These are phyloP conservation scores for Leccinum solheimii DNA, from an alignment of 1,284 basidiomycete genomes.

Conservation along the genomic window DNA sequence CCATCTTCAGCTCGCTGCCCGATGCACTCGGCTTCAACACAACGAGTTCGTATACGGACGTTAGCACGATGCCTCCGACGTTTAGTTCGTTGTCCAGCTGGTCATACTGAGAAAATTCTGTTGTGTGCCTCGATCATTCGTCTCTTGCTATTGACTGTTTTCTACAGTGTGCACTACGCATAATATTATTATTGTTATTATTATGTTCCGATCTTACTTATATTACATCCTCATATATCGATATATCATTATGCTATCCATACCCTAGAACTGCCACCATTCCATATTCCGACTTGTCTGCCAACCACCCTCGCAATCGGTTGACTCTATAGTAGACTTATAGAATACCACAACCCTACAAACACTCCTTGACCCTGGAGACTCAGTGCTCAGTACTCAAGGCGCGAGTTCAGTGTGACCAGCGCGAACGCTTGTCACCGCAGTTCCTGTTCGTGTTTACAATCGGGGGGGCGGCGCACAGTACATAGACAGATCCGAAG, in stretches of 20 bases:
- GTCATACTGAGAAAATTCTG: neutral
- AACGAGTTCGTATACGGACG: slow-evolving; percentile 11
- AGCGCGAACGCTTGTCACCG: too few relatives aligned
- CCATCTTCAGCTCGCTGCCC: slow-evolving; percentile 3
- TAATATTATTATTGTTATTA: neutral
- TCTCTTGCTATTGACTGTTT: neutral
- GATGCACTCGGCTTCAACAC: neutral
- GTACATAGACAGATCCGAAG: too few relatives aligned
- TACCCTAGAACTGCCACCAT: neutral
- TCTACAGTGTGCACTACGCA: neutral
- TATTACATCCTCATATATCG: neutral
- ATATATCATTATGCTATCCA: neutral
- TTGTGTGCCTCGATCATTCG: neutral
- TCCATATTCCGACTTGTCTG: neutral
- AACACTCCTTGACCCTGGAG: too few relatives aligned
- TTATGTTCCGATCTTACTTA: neutral
- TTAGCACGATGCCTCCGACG: slow-evolving; percentile 22
- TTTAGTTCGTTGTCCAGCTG: slow-evolving; percentile 12
- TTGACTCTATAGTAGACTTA: neutral
- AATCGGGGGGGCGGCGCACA: too few relatives aligned
- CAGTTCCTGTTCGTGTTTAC: too few relatives aligned
- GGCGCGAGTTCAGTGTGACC: too few relatives aligned
- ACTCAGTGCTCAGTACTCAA: too few relatives aligned
- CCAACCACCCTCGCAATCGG: neutral
- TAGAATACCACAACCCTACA: neutral